Percentiles rank a stretch among this genome's conserved stretches.
These are phyloP conservation scores for Actinidia arguta DNA, from an alignment of 179 eudicot species.

Conservation along the genomic window DNA sequence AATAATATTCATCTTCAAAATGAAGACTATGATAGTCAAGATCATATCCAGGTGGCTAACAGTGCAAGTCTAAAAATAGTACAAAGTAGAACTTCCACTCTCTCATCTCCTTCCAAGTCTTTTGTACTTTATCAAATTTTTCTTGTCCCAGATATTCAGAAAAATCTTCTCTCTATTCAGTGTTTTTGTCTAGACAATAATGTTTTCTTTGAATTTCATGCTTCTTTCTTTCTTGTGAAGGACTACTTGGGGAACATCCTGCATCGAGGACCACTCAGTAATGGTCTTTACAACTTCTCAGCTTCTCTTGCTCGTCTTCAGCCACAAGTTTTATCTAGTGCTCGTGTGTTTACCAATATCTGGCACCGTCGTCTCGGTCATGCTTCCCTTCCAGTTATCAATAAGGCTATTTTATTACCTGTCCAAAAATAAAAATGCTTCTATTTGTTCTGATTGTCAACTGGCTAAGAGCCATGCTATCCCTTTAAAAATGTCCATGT, in stretches of 20 bases:
- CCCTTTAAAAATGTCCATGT: not conserved
- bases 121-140: too few species aligned
- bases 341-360: not conserved
- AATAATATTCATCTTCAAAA: too few species aligned
- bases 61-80: too few species aligned
- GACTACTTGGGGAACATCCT: not conserved
- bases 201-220: constrained; percentile 1
- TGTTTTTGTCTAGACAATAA: not conserved
- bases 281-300: not conserved
- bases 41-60: too few species aligned
- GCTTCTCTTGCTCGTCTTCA: not conserved
- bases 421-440: not conserved
- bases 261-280: not conserved
- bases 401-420: not conserved
- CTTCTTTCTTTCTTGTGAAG: constrained; percentile 1
- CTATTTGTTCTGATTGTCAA: not conserved
- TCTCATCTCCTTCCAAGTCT: too few species aligned
- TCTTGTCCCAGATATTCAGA: not conserved
- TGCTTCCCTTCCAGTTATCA: not conserved
- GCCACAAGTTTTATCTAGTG: not conserved
- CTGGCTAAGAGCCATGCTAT: not conserved
- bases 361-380: not conserved
- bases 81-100: too few species aligned
- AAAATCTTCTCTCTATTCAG: too few species aligned
- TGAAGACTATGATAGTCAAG: too few species aligned